These are phyloP conservation scores for Teratosphaeria zuluensis DNA, from an alignment of 2,329 filamentous ascomycete species.

Conservation along the genomic window DNA sequence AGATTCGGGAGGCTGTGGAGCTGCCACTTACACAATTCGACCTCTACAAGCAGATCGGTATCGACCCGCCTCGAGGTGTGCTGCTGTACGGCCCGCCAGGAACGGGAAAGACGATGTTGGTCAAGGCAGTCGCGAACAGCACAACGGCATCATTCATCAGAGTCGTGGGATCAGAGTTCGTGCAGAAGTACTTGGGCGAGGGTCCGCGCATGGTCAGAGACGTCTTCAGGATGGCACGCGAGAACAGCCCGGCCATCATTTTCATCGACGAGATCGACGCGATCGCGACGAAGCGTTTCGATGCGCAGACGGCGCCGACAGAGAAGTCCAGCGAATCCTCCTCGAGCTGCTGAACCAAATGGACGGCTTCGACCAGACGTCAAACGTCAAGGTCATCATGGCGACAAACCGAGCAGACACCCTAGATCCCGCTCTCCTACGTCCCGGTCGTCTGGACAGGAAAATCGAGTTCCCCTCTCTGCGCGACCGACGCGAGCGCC, in stretches of 20 bases:
- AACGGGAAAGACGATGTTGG: constrained; percentile 93
- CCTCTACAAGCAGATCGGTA: constrained; percentile 98
- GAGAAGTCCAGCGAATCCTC: constrained; percentile 96
- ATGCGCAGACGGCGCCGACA: constrained; percentile 97
- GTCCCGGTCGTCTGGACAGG: constrained; percentile 87
- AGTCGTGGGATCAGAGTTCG: constrained; percentile 95
- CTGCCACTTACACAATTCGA: constrained; percentile 95
- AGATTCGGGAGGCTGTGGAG: constrained; percentile 96
- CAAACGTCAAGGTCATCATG: constrained; percentile 99
- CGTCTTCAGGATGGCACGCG: constrained; percentile 96
- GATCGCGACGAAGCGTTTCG: constrained; percentile 97
- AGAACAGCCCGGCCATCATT: constrained; percentile 97
- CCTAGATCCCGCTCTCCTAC: constrained; percentile 84
- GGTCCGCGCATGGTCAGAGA: constrained; percentile 98
- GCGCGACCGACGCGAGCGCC: constrained; percentile 84
- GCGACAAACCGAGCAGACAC: constrained; percentile 98
- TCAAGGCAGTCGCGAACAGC: constrained; percentile 97
- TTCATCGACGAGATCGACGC: constrained; percentile 99
- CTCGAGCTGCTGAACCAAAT: constrained; percentile 98
- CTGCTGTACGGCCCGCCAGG: constrained; percentile 92
- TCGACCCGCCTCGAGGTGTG: constrained; percentile 93
- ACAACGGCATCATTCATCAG: constrained; percentile 98
- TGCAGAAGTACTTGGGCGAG: constrained; percentile 97
- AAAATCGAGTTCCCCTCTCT: constrained; percentile 99
- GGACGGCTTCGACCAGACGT: constrained; percentile 98